Percentiles rank a stretch among this genome's conserved stretches.
These are phyloP conservation scores for Amaranthus tricolor DNA, from an alignment of 179 eudicot genomes.

Conservation along the genomic window DNA sequence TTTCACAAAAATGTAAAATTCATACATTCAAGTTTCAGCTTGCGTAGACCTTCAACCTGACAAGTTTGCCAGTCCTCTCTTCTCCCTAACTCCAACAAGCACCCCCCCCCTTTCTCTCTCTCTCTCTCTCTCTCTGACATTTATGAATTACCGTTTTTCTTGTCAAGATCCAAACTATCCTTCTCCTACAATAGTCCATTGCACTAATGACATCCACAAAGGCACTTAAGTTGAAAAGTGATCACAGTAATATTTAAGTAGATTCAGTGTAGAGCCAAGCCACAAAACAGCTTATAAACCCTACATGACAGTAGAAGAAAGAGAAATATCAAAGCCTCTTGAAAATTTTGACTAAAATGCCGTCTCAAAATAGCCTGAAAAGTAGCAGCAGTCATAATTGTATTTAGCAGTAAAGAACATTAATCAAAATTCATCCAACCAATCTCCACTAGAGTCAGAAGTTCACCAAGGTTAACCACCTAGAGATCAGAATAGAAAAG, in stretches of 20 bases:
- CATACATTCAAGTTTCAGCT: slow-evolving; percentile 3
- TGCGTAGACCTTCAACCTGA: slow-evolving; percentile 4
- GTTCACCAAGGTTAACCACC: slow-evolving; percentile 5
- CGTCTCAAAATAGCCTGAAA: background rate
- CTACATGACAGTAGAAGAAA: background rate
- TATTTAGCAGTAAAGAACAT: background rate
- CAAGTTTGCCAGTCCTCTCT: slow-evolving; percentile 3
- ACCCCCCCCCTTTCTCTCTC: background rate
- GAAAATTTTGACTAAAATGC: background rate
- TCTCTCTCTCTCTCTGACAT: slow-evolving; percentile 3
- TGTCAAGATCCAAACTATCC: background rate
- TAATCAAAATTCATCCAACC: background rate
- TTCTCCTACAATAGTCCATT: background rate
- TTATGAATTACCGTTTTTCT: background rate
- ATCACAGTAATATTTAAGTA: background rate
- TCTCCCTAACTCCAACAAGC: background rate
- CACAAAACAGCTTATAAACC: background rate
- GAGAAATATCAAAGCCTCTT: background rate
- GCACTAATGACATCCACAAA: background rate
- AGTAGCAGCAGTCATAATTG: background rate
- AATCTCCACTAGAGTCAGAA: background rate
- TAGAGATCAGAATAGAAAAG: slow-evolving; percentile 7
- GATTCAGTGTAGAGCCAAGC: background rate
- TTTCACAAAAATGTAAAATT: slow-evolving; percentile 18
- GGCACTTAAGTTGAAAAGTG: background rate